Evolutionary conservation across 441 rosid genomes (phyloP).

Genomic region (Erodium chrysanthum): DNA sequence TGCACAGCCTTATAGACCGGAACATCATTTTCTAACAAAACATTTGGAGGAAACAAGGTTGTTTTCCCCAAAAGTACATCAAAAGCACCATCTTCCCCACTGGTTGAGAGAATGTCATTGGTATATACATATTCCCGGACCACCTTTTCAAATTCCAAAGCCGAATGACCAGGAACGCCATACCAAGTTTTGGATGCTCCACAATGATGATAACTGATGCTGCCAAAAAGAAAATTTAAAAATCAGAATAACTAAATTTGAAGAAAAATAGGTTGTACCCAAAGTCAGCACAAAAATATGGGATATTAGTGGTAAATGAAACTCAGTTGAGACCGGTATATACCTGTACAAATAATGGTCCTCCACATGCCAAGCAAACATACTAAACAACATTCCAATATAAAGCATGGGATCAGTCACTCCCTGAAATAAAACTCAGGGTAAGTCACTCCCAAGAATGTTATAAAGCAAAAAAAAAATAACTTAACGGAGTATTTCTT

Average conservation of each 20-base stretch:
- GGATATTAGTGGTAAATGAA: conserved; percentile 10
- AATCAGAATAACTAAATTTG: neutral
- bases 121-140: conserved; percentile 74
- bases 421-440: conserved; percentile 55
- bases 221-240: conserved; percentile 24
- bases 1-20: conserved; percentile 97
- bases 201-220: conserved; percentile 96
- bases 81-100: conserved; percentile 95
- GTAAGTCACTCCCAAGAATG: conserved; percentile 5
- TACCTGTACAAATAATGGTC: conserved; percentile 99
- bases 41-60: conserved; percentile 86
- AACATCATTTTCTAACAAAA: conserved; percentile 67
- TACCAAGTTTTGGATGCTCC: conserved; percentile 99
- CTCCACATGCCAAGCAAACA: conserved; percentile 99
- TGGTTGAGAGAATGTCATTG: conserved; percentile 56
- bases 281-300: neutral
- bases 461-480: neutral
- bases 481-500: conserved; percentile 5
- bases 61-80: conserved; percentile 97
- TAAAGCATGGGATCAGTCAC: conserved; percentile 99
- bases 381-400: conserved; percentile 97
- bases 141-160: conserved; percentile 85
- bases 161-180: conserved; percentile 93
- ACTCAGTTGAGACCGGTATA: conserved; percentile 10
- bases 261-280: neutral